Evolutionary conservation across 2,329 filamentous ascomycete species (phyloP), one percentile per base, ranked within the genome.

Genomic region (Talaromyces sp.): DNA sequence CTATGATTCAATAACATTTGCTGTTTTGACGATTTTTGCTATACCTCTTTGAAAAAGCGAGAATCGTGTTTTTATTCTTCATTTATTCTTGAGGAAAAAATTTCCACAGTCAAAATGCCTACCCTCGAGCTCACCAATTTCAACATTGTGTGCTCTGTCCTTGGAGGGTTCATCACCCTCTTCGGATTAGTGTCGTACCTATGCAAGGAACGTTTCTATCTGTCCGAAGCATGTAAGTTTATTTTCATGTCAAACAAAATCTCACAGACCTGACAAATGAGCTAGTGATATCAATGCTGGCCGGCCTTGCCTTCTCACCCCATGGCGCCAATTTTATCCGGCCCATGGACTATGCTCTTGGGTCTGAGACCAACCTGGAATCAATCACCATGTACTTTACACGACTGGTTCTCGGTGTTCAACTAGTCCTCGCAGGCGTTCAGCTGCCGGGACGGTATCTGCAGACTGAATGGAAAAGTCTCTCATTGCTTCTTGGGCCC

Each of bases 121-220:
- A 85, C 80, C 50, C 78, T 92, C 50, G 81, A 82, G 6, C 68
- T 88, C 35, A 86, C 83, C 64, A 89, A 92, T 72, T 96, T 96
- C 81, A 95, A 96, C 75, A 89, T 94, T 65, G 84, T 92, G 58
- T 86, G 90, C 70, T 88, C 89, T 57, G 84, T 90, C 8, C 76
- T 96, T 12, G 92, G 92, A 14, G 92, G 90, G 1, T 97, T 95
- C 77, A 87, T 97, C 63, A 91, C 90, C 0, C 66, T 95, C n/a
- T 97, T 96, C 69, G 92, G 91, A 3, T 78, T 97, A 50, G 91
- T 97, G 0, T 96, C 91, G 0, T 96, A 92, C 70, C 82, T 96
- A 19, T 82, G 90, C 70, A 96, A 97, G 71, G 92, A 96, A 77
- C 88, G 86, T 61, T 93, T 90, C 71, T 96, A 96, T 72, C 82